Percentiles rank a stretch among this genome's conserved stretches.
phyloP scores from a whole-genome alignment of 331 rosid genomes.

The Stylosanthes scabra region DNA sequence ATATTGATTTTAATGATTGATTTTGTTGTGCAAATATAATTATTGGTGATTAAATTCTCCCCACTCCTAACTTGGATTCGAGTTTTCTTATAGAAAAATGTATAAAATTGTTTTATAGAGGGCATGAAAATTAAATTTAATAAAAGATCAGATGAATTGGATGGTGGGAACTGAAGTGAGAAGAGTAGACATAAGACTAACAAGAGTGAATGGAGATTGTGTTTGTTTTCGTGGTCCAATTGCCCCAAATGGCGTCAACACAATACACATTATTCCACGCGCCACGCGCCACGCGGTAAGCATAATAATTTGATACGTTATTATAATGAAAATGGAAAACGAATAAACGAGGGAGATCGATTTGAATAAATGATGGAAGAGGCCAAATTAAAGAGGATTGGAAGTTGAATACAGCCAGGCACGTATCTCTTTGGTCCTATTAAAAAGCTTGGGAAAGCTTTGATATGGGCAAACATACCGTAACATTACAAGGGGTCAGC shows the following conservation, averaged over 20 bases:
- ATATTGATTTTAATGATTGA: too few relatives aligned
- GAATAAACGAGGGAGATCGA: slow-evolving; percentile 17
- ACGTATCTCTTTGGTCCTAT: slow-evolving; percentile 53
- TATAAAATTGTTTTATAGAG: too few relatives aligned
- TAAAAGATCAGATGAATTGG: background rate
- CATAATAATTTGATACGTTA: slow-evolving; percentile 7
- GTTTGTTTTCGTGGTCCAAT: slow-evolving; percentile 34
- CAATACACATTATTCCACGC: slow-evolving; percentile 37
- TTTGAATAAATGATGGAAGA: slow-evolving; percentile 32
- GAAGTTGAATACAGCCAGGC: slow-evolving; percentile 57
- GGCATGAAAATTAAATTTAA: too few relatives aligned
- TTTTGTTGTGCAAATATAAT: too few relatives aligned
- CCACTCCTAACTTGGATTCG: too few relatives aligned
- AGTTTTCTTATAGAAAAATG: too few relatives aligned
- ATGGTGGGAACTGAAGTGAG: background rate
- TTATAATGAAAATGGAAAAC: slow-evolving; percentile 29
- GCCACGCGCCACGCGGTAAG: slow-evolving; percentile 42
- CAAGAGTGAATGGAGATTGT: slow-evolving; percentile 33
- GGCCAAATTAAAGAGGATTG: slow-evolving; percentile 17
- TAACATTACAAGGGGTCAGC: background rate
- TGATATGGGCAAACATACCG: slow-evolving; percentile 35
- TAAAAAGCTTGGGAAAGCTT: slow-evolving; percentile 31
- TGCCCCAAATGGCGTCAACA: slow-evolving; percentile 36
- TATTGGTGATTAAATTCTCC: too few relatives aligned
- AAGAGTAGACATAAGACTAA: background rate